Base-by-base conservation (phyloP, 768 basidiomycete genomes). In the Hypsizygus marmoreus region DNA sequence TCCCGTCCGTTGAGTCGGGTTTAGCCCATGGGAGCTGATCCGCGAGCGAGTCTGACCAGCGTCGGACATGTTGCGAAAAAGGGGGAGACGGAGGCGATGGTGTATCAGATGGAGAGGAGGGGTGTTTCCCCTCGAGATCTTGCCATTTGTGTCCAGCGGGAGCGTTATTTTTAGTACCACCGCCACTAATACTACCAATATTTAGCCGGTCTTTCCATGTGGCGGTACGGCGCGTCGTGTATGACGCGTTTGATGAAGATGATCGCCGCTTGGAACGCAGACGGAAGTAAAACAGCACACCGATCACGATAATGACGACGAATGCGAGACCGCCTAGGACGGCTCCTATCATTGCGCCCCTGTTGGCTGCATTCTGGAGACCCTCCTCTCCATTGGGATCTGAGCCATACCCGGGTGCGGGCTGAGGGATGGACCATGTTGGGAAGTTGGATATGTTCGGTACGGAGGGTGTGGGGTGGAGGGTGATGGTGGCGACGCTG, bases 321-420 rank as follows among this genome's bases (percentile, higher is more conserved):
- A 52, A 42, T 12, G 40, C 48, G 24, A 45, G 23, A n/a, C 26
- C 55, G 4, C 59, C 59, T 7, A 59, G 9, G 16, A 57, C 40
- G 6, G 52, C 55, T 2, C 53, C 59, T 23, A 45, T 50, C 4
- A 59, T 59, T 20, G 51, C 56, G 26, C 48, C 53, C 8, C 29
- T 41, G 29, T 47, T 50, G n/a, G 40, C 46, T 25, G 49, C 40
- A 41, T n/a, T 16, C 9, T 37, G 20, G 14, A 5, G 8, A 14
- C 5, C 5, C 24, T 22, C 29, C 14, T 17, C 30, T n/a, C n/a
- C 11, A 22, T 6, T 8, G 29, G 11, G 17, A 11, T 16, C 10
- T 44, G 19, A n/a, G 8, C 40, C 20, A 13, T 12, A 33, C 24
- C 12, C 14, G 31, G 13, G 25, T 26, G 8, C 36, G 14, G 45